Evolutionary conservation across 2,329 filamentous ascomycete genomes (phyloP).

Genomic region (Tolypocladium ovalisporum): DNA sequence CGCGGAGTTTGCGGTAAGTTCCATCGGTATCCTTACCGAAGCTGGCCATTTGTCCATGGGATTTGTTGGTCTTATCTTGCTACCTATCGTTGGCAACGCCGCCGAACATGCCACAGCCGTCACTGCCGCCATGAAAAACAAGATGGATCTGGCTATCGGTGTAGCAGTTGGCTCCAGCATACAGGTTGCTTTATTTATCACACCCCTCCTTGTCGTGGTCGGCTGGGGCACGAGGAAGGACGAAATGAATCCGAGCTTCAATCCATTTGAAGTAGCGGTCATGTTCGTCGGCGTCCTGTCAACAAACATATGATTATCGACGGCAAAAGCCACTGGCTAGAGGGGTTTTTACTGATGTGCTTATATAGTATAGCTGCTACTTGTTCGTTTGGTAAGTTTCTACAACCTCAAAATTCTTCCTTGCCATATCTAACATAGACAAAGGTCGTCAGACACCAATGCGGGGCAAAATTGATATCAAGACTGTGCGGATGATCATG

Average conservation of each 20-base stretch:
- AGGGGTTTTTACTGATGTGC: slow-evolving; percentile 65
- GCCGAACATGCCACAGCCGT: slow-evolving; percentile 75
- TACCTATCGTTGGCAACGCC: slow-evolving; percentile 76
- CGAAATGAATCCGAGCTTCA: slow-evolving; percentile 74
- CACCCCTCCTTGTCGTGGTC: slow-evolving; percentile 64
- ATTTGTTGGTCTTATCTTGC: slow-evolving; percentile 69
- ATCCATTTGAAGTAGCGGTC: slow-evolving; percentile 78
- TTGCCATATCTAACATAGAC: no score
- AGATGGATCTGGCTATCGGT: slow-evolving; percentile 75
- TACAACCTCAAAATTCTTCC: no score
- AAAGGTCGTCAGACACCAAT: no score
- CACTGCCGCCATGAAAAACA: slow-evolving; percentile 70
- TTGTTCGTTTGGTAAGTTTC: no score
- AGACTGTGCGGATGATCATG: no score
- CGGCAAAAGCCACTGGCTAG: slow-evolving; percentile 73
- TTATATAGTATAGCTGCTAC: slow-evolving; percentile 71
- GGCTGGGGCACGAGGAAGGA: slow-evolving; percentile 65
- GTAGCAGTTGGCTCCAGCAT: slow-evolving; percentile 73
- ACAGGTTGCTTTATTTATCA: slow-evolving; percentile 70
- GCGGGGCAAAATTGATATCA: no score
- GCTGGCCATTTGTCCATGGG: slow-evolving; percentile 53
- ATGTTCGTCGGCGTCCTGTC: slow-evolving; percentile 76
- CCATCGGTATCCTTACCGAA: slow-evolving; percentile 57
- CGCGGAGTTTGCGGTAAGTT: slow-evolving; percentile 66
- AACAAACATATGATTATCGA: slow-evolving; percentile 76